A percentile compares a stretch with the other conserved stretches of the same genome.
Evolutionary conservation across 75 land plant species (phyloP).

Genomic region (Ceratopteris richardii): DNA sequence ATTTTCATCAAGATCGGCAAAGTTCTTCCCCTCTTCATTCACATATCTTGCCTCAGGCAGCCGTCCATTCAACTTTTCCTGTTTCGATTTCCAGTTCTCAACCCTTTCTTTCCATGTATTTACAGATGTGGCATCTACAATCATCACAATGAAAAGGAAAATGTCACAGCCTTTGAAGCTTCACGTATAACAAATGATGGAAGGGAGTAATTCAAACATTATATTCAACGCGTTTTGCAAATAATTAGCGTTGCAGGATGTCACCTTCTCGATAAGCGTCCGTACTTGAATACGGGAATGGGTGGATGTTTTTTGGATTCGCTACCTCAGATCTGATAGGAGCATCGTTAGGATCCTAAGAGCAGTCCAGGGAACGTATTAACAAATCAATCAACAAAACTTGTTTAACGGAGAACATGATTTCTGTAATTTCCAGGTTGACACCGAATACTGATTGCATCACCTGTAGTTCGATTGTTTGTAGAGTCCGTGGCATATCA

Average conservation of each 20-base stretch:
- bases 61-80: background rate
- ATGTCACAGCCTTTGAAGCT: too few species aligned
- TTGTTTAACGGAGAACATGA: too few species aligned
- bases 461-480: conserved; percentile 27
- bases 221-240: too few species aligned
- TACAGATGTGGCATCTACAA: background rate
- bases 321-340: background rate
- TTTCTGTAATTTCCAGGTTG: too few species aligned
- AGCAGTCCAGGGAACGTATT: background rate
- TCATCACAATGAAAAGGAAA: background rate
- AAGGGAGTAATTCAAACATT: too few species aligned
- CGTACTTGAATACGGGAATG: background rate
- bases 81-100: conserved; percentile 54
- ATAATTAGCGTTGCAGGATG: too few species aligned
- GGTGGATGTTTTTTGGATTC: background rate
- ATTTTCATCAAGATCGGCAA: background rate
- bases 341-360: background rate
- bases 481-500: conserved; percentile 30
- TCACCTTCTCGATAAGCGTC: too few species aligned
- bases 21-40: background rate
- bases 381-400: background rate
- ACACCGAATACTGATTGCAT: background rate
- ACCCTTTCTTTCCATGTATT: conserved; percentile 86
- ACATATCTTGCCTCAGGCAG: background rate
- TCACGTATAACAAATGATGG: too few species aligned